A percentile compares a stretch with the other conserved stretches of the same genome.
These are phyloP conservation scores for Mycena maculata DNA, from an alignment of 768 basidiomycete species.

Conservation along the genomic window DNA sequence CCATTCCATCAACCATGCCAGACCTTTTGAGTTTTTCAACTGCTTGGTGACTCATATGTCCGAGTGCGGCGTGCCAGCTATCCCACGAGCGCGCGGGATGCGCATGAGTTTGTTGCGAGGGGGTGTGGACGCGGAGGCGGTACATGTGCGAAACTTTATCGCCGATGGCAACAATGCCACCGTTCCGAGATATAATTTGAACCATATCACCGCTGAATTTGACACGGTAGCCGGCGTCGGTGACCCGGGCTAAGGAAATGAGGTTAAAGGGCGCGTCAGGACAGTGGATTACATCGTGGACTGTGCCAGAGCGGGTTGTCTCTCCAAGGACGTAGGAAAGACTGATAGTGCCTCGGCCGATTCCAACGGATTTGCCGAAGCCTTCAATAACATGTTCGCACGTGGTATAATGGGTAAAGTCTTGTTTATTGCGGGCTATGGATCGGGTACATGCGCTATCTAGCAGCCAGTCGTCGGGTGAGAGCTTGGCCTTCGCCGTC, in stretches of 20 bases:
- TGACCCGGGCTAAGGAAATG: slow-evolving; percentile 36
- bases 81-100: slow-evolving; percentile 3
- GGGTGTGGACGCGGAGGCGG: slow-evolving; percentile 2
- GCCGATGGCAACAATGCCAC: background rate
- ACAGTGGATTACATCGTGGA: background rate
- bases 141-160: slow-evolving; percentile 19
- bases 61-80: background rate
- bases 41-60: background rate
- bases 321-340: background rate
- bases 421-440: slow-evolving; percentile 19
- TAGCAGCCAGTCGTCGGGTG: slow-evolving; percentile 9
- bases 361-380: slow-evolving; percentile 5
- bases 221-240: slow-evolving; percentile 18
- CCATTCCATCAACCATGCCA: slow-evolving; percentile 37
- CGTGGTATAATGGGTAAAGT: slow-evolving; percentile 8
- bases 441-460: slow-evolving; percentile 18
- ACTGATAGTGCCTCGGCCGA: background rate
- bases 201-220: slow-evolving; percentile 25
- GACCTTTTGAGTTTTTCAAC: slow-evolving; percentile 23
- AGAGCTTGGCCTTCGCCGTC: no score
- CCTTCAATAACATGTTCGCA: slow-evolving; percentile 8
- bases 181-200: slow-evolving; percentile 10
- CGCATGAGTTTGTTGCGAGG: background rate
- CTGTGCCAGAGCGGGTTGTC: background rate
- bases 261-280: slow-evolving; percentile 9